Evolutionary conservation across 805 yeast species (phyloP).

Genomic region (Sugiyamaella boreocaroliniensis): DNA sequence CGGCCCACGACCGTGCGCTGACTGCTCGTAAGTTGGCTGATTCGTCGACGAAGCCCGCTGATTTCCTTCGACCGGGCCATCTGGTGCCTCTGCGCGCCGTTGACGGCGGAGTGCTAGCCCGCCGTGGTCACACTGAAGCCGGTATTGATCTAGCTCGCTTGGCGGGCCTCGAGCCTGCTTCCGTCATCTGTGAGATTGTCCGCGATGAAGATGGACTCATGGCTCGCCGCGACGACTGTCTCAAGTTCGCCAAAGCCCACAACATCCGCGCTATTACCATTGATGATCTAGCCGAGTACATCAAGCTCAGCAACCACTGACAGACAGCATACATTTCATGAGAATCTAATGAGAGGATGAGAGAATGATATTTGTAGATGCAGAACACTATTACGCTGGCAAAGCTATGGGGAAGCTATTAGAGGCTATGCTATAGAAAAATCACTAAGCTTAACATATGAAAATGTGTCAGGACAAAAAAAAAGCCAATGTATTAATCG

Average conservation of each 20-base stretch:
- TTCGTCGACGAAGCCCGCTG: slow-evolving; percentile 46
- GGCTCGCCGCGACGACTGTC: slow-evolving; percentile 90
- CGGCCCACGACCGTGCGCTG: slow-evolving; percentile 87
- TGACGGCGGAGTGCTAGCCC: slow-evolving; percentile 68
- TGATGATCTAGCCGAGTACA: slow-evolving; percentile 58
- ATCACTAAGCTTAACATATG: too few relatives aligned
- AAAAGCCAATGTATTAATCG: too few relatives aligned
- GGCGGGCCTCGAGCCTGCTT: slow-evolving; percentile 77
- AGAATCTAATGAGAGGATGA: too few relatives aligned
- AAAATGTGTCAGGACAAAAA: too few relatives aligned
- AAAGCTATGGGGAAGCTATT: too few relatives aligned
- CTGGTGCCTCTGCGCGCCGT: slow-evolving; percentile 86
- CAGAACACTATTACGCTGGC: too few relatives aligned
- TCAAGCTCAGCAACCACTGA: slow-evolving; percentile 20
- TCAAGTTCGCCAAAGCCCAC: slow-evolving; percentile 54
- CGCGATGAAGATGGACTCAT: slow-evolving; percentile 88
- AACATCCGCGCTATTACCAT: slow-evolving; percentile 70
- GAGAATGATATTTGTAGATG: too few relatives aligned
- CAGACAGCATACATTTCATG: too few relatives aligned
- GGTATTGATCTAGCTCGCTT: slow-evolving; percentile 79
- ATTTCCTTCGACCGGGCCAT: slow-evolving; percentile 91
- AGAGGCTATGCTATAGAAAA: too few relatives aligned
- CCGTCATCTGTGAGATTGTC: slow-evolving; percentile 89
- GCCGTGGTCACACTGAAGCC: slow-evolving; percentile 98
- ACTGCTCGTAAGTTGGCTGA: slow-evolving; percentile 71